Evolutionary conservation across 1,139 yeast genomes (phyloP), one percentile per base, ranked within the genome.

Genomic region (Protomyces inouyei): DNA sequence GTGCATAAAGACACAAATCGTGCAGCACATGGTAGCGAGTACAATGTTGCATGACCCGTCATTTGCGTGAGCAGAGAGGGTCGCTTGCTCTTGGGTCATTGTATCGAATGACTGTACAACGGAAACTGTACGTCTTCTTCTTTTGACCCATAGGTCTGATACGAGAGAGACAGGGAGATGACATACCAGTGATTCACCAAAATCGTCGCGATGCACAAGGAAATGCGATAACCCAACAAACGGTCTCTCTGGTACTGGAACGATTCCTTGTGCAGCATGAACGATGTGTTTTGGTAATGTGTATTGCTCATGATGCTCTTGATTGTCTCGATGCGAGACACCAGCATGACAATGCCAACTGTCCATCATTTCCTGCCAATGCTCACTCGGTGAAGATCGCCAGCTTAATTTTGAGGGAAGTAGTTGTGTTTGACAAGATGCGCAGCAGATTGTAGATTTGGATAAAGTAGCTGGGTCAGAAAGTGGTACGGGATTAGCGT

Each of bases 301-400:
- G 38, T 59, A 59, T 35, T 59, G 63, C 38, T 59, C 64, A 43
- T 52, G 64, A 14, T 72, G 69, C 37, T 71, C 71, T 35, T 69
- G 70, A 25, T 76, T 72, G 46, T 76, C 74, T 25, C 70, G 70
- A 36, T 78, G 78, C 0, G 98, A 98, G 28, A 59, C 53, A 16
- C 72, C 91, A 91, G 57, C 54, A 73, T 93, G 98, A 73, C 98
- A 93, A 74, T 93, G 98, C 98, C 98, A 93, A 69, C 87, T 88
- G 67, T 93, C 98, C 96, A 93, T 88, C 82, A 93, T 79, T 73
- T 93, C 98, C 12, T 88, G 84, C 98, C 98, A 93, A 64, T 85
- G 79, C 71, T 91, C 97, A 0, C 96, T 87, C 0, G 98, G 98
- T 85, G 92, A 82, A 55, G 89, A 88, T 59, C 73, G 74, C 75